Base-by-base conservation (phyloP, 306 rosid species). In the Malus orientalis region DNA sequence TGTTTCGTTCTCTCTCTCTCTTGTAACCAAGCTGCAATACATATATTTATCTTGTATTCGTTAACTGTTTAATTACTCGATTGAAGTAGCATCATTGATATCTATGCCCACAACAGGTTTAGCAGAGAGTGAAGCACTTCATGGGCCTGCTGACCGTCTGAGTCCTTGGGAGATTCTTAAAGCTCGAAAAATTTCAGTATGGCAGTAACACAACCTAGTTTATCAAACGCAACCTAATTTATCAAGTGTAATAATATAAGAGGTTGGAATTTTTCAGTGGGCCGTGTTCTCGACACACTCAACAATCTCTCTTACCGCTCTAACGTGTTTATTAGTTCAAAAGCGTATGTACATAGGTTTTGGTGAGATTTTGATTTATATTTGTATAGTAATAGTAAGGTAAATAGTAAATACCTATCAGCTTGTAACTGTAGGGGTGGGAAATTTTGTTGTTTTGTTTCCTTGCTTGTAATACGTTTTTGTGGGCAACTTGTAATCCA, bases 41-140 rank as follows among this genome's bases (percentile, higher is more conserved):
- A 51, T 59, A 49, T 12, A 44, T 45, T 19, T 57, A n/a, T 66
- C n/a, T 59, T 36, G 67, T 53, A 53, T 23, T 49, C 32, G 42
- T 38, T 69, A 64, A 57, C 54, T 72, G 49, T 71, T 68, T 64
- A 45, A 38, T 65, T 58, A 22, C 10, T 73, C 63, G 42, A 71
- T 54, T 62, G 29, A 19, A 64, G 32, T 64, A 60, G 10, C 78
- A 47, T 60, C 47, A 27, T 69, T 77, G 32, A 77, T 68, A n/a
- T 22, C 67, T 74, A 36, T 84, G 78, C 70, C 76, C 66, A 80
- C 74, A 81, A 81, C 87, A 87, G 89, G 88, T 85, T 79, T 47
- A 49, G 57, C 74, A 76, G 63, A 70, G 82, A 83, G 81, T 69
- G 74, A 79, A 83, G 73, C 79, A 27, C 81, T 57, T 81, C 72